Conservation (phyloP, 2,329 filamentous ascomycete genomes). For the Exophiala sp. region DNA sequence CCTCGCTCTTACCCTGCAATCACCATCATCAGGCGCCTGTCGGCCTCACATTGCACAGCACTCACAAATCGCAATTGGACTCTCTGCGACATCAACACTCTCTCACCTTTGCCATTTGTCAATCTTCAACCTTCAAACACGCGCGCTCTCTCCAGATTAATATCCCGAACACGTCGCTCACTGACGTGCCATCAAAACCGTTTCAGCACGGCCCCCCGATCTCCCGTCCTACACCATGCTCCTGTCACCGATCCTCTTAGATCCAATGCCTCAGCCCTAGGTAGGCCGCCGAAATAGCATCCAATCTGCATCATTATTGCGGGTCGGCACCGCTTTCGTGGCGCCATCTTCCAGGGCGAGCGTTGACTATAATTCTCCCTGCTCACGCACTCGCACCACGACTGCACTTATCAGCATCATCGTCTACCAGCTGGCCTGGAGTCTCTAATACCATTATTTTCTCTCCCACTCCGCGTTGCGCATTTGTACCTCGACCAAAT, state of each 20-base stretch:
- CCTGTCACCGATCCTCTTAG: background rate
- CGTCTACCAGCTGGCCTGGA: constrained; percentile 11
- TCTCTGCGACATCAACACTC: constrained; percentile 2
- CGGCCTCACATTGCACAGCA: background rate
- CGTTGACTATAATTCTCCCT: constrained; percentile 10
- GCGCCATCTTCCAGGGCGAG: constrained; percentile 4
- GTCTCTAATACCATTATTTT: background rate
- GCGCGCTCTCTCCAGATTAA: constrained; percentile 5
- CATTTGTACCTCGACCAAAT: constrained; percentile 1
- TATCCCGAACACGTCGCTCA: background rate
- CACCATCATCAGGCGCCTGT: constrained; percentile 22
- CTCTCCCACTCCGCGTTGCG: background rate
- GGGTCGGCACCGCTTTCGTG: constrained; percentile 5
- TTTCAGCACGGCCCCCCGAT: constrained; percentile 12
- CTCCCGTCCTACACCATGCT: constrained; percentile 4
- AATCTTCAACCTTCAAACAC: constrained; percentile 19
- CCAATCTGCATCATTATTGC: constrained; percentile 8
- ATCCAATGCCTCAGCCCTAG: constrained; percentile 9
- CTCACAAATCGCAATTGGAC: constrained; percentile 12
- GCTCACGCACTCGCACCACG: constrained; percentile 1
- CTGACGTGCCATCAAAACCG: constrained; percentile 6
- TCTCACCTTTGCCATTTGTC: background rate
- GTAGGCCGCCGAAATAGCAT: constrained; percentile 19
- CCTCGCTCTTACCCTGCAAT: constrained; percentile 18
- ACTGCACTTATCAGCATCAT: constrained; percentile 1